Evolutionary conservation across 139 green algal genomes (phyloP).

Genomic region (Haematococcus sp.): DNA sequence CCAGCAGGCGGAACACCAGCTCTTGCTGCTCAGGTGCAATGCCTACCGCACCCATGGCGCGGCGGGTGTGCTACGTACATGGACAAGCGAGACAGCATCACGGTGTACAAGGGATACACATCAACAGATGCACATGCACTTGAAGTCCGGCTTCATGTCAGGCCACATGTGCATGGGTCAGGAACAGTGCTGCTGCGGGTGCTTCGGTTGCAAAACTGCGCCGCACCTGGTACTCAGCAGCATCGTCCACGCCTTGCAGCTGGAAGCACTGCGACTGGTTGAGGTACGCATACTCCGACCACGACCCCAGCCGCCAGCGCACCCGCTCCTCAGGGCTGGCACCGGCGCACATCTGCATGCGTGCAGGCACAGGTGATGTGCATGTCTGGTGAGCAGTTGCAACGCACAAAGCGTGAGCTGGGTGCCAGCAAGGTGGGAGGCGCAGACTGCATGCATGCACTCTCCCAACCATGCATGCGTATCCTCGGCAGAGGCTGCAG

Average conservation of each 20-base stretch:
- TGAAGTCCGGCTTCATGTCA: too few relatives aligned
- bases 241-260: constrained; percentile 73
- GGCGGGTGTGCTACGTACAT: constrained; percentile 49
- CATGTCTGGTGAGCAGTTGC: background rate
- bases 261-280: constrained; percentile 80
- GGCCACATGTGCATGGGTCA: too few relatives aligned
- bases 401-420: background rate
- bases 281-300: constrained; percentile 79
- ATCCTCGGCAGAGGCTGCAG: too few relatives aligned
- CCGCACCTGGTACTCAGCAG: constrained; percentile 90
- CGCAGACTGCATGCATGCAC: background rate
- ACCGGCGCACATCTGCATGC: constrained; percentile 80
- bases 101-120: too few relatives aligned
- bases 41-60: constrained; percentile 87
- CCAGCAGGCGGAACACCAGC: constrained; percentile 68
- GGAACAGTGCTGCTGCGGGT: too few relatives aligned
- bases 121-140: too few relatives aligned
- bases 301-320: constrained; percentile 57
- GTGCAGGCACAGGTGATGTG: background rate
- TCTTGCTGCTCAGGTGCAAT: constrained; percentile 75
- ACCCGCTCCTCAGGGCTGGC: constrained; percentile 65
- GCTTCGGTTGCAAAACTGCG: too few relatives aligned
- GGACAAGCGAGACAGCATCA: too few relatives aligned
- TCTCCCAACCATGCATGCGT: background rate
- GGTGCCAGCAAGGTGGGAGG: background rate